phyloP scores from a whole-genome alignment of 768 basidiomycete species.

The Tulasnella sp. region DNA sequence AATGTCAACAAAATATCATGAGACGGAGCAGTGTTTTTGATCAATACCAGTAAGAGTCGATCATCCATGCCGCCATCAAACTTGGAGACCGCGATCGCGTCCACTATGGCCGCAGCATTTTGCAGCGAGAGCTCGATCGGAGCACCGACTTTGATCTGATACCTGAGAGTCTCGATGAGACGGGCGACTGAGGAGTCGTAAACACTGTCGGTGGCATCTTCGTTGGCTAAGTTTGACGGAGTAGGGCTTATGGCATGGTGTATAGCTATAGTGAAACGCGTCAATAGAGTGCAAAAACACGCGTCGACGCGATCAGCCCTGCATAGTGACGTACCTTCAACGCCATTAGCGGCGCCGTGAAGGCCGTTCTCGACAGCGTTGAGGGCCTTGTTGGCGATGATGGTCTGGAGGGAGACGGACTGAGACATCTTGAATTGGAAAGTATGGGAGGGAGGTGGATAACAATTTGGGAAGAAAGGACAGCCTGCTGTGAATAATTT shows the following conservation, averaged over 20 bases:
- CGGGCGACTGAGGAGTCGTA: background rate
- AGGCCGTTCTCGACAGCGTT: background rate
- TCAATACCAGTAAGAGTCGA: conserved; percentile 47
- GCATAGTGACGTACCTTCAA: no score
- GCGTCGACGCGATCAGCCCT: no score
- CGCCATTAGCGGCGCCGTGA: background rate
- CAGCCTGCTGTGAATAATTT: background rate
- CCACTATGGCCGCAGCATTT: background rate
- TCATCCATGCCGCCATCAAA: conserved; percentile 45
- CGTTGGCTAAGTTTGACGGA: background rate
- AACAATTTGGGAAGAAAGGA: no score
- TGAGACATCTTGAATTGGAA: background rate
- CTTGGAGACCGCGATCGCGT: background rate
- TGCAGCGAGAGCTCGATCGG: background rate
- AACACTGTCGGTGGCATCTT: conserved; percentile 1
- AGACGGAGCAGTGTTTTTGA: background rate
- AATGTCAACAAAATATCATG: background rate
- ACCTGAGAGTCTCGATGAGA: background rate
- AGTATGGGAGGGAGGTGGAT: background rate
- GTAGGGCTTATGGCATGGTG: no score
- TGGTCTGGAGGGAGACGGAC: background rate
- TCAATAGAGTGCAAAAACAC: no score
- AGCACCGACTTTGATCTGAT: conserved; percentile 3
- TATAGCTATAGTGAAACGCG: no score
- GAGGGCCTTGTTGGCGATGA: background rate